phyloP scores from a whole-genome alignment of 2,329 filamentous ascomycete species.

The Cytospora leucostoma region DNA sequence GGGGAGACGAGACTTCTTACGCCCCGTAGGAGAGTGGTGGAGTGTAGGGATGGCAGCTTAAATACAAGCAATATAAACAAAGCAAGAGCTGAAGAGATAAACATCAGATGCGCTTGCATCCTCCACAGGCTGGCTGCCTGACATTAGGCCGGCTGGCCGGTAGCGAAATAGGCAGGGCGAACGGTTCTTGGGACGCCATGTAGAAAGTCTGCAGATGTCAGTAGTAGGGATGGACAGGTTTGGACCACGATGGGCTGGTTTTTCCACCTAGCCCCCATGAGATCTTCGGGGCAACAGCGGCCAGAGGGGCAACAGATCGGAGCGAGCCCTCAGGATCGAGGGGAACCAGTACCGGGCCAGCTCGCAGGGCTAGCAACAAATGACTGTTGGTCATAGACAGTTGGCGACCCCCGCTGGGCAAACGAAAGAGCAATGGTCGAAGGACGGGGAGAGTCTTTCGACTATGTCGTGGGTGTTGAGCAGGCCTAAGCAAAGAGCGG shows the following conservation, averaged over 20 bases:
- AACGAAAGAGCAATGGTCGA: constrained; percentile 21
- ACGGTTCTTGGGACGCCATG: not conserved
- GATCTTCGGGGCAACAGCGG: constrained; percentile 12
- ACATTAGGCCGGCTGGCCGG: constrained; percentile 2
- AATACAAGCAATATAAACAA: constrained; percentile 20
- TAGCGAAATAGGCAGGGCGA: constrained; percentile 16
- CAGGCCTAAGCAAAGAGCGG: constrained; percentile 21
- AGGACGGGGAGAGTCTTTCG: constrained; percentile 22
- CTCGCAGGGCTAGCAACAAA: not conserved
- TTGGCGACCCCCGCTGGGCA: constrained; percentile 18
- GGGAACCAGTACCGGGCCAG: not conserved
- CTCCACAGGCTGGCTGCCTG: constrained; percentile 5
- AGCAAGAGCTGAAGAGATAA: constrained; percentile 18
- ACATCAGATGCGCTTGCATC: constrained; percentile 21
- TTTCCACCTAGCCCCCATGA: constrained; percentile 3
- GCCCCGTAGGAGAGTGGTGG: constrained; percentile 17
- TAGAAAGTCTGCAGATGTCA: constrained; percentile 21
- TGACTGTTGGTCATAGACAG: constrained; percentile 1
- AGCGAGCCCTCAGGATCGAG: constrained; percentile 3
- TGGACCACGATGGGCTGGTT: constrained; percentile 18
- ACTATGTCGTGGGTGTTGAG: constrained; percentile 24
- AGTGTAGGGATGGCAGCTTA: constrained; percentile 7
- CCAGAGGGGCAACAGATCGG: constrained; percentile 9
- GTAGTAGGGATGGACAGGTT: constrained; percentile 8
- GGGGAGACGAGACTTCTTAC: constrained; percentile 12